Percentiles rank a stretch among this genome's conserved stretches.
Conservation (phyloP, 805 yeast genomes). For the Metschnikowia cubensis region DNA sequence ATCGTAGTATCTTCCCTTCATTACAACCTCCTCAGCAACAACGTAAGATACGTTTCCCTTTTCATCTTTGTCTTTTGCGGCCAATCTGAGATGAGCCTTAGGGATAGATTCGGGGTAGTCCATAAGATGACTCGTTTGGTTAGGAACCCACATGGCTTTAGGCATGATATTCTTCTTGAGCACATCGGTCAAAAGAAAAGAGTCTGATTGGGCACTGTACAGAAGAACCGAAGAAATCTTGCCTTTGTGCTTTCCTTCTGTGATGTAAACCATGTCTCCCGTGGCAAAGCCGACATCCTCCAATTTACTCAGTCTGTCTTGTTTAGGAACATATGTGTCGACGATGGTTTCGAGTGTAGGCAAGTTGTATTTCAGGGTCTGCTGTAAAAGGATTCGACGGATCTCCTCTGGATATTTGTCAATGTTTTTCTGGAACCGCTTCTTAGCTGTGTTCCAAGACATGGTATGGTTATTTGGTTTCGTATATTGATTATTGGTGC, state of each 20-base stretch:
- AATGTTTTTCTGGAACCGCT: conserved; percentile 35
- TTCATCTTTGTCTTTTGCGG: conserved; percentile 70
- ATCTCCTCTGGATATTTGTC: conserved; percentile 30
- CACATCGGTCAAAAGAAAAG: conserved; percentile 64
- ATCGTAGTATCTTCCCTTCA: conserved; percentile 70
- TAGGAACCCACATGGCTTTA: conserved; percentile 64
- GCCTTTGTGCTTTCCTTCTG: conserved; percentile 71
- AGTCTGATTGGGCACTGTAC: conserved; percentile 57
- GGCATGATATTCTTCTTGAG: conserved; percentile 68
- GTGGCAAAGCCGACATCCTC: conserved; percentile 59
- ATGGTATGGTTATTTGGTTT: conserved; percentile 18
- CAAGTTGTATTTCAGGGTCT: conserved; percentile 24
- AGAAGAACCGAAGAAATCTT: conserved; percentile 63
- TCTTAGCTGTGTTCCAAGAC: conserved; percentile 33
- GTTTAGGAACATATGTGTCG: conserved; percentile 17
- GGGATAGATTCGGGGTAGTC: conserved; percentile 65
- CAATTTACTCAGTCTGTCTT: conserved; percentile 39
- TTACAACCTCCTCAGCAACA: conserved; percentile 71
- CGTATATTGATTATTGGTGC: background rate
- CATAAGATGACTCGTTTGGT: conserved; percentile 67
- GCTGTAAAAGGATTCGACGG: conserved; percentile 23
- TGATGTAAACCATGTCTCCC: conserved; percentile 75
- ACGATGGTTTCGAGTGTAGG: conserved; percentile 31
- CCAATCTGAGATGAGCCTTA: conserved; percentile 61
- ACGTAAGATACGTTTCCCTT: conserved; percentile 62